Base-by-base conservation (phyloP, 768 basidiomycete species). In the Leccinum arenicola region DNA sequence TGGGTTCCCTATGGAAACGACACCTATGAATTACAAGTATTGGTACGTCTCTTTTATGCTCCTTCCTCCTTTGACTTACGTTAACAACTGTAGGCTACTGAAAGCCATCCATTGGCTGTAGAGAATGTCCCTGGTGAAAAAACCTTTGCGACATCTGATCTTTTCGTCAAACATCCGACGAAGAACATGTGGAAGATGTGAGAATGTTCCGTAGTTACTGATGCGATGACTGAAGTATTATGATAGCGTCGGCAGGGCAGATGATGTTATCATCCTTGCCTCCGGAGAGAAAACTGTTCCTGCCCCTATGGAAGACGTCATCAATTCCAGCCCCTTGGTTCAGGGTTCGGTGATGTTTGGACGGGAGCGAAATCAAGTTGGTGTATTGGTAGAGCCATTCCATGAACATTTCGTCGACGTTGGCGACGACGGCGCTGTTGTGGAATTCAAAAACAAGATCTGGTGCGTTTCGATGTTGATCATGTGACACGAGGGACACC, bases 141-240 rank as follows among this genome's bases (percentile, higher is more conserved):
- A 40, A 58, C 56, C 2, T 66, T 78, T 54, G 77, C 75, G 0
- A 80, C 77, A 1, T 74, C 75, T 0, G 82, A 81, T 68, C 52
- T 83, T 3, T 79, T 77, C 60, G 58, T 74, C 10, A 73, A 67
- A 21, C 82, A 83, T 61, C 81, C 82, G 0, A 75, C 75, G 2
- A 76, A 74, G 45, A 59, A 72, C 2, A 6, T 77, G 31, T 83
- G 79, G 77, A 79, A 73, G 62, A 73, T 81, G 79, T 80, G 50
- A 50, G 62, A 35, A 1, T 40, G 1, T 19, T 27, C 14, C 7
- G 19, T 23, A 15, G 29, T 49, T 14, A 1, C 1, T 19, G 9
- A 31, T 23, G 1, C 9, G 15, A 25, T 36, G 17, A 40, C 29
- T 40, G 17, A 59, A 27, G 9, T 23, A 8, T 6, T 11, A 19